phyloP scores from a whole-genome alignment of 202 grass and related monocot species.

The Schoenoplectus triqueter region DNA sequence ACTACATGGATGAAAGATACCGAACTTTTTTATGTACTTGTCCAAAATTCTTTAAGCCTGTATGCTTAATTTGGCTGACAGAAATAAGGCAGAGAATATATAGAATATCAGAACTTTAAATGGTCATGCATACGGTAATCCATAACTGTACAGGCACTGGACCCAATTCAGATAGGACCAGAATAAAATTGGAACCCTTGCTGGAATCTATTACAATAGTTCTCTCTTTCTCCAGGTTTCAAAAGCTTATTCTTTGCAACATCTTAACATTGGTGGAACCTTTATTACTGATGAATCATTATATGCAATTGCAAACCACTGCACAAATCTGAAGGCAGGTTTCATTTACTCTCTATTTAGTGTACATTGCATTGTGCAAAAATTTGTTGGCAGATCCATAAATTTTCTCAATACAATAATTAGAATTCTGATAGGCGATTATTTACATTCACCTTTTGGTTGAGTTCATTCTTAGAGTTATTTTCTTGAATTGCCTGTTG shows the following conservation, averaged over 20 bases:
- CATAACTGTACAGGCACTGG: not conserved
- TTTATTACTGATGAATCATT: constrained; percentile 93
- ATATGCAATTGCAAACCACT: constrained; percentile 73
- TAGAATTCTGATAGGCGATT: not conserved
- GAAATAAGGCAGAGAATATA: constrained; percentile 2
- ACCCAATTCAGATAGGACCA: constrained; percentile 4
- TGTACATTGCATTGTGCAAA: not conserved
- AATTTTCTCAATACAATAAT: not conserved
- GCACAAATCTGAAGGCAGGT: constrained; percentile 63
- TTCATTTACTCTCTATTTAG: not conserved
- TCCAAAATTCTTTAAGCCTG: not conserved
- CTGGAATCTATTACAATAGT: not conserved
- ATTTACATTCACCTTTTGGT: not conserved
- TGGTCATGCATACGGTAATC: not conserved
- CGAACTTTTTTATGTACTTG: not conserved
- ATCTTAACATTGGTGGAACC: constrained; percentile 87
- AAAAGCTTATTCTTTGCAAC: constrained; percentile 77
- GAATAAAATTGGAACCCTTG: not conserved
- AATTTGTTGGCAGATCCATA: not conserved
- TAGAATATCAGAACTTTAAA: not conserved
- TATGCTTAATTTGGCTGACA: not conserved
- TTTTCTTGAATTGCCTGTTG: not conserved
- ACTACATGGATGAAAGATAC: not conserved
- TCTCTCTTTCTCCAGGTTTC: constrained; percentile 57
- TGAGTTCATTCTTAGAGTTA: not conserved